Evolutionary conservation across 495 filamentous ascomycete species (phyloP).

Genomic region (Cenococcum geophilum): DNA sequence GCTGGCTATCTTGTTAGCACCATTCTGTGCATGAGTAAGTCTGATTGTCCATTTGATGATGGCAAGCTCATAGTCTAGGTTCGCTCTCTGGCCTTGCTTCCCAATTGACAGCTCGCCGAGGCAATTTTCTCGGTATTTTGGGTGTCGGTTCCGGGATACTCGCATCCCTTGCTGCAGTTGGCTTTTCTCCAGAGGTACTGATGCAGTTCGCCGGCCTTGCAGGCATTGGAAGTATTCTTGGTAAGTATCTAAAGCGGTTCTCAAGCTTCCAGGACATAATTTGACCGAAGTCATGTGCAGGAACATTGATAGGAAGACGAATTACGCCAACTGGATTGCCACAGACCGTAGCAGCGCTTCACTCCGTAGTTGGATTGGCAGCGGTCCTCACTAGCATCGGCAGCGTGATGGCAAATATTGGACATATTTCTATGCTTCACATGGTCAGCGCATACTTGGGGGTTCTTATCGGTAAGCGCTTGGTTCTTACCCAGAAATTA

Average conservation of each 20-base stretch:
- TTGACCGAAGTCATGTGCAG: neutral
- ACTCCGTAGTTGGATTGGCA: constrained; percentile 75
- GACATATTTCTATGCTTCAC: constrained; percentile 62
- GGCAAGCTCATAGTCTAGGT: constrained; percentile 20
- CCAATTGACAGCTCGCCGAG: constrained; percentile 68
- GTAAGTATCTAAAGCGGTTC: constrained; percentile 27
- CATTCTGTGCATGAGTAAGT: constrained; percentile 57
- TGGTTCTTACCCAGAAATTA: neutral
- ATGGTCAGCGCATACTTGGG: constrained; percentile 74
- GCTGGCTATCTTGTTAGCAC: constrained; percentile 76
- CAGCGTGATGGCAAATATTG: constrained; percentile 64
- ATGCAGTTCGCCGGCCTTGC: constrained; percentile 69
- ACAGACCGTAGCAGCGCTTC: constrained; percentile 73
- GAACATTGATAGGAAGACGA: constrained; percentile 62
- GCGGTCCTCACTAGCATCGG: constrained; percentile 78
- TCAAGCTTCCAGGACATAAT: neutral
- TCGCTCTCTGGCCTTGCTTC: constrained; percentile 68
- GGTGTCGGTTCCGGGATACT: constrained; percentile 72
- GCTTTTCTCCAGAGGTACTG: constrained; percentile 64
- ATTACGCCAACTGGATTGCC: constrained; percentile 77
- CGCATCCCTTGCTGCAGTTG: constrained; percentile 69
- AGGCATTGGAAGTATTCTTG: constrained; percentile 54
- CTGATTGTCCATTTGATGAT: neutral
- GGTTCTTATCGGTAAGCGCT: constrained; percentile 56
- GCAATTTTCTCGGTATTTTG: constrained; percentile 74